phyloP scores from a whole-genome alignment of 805 yeast genomes.

The Saccharomyces cerevisiae region DNA sequence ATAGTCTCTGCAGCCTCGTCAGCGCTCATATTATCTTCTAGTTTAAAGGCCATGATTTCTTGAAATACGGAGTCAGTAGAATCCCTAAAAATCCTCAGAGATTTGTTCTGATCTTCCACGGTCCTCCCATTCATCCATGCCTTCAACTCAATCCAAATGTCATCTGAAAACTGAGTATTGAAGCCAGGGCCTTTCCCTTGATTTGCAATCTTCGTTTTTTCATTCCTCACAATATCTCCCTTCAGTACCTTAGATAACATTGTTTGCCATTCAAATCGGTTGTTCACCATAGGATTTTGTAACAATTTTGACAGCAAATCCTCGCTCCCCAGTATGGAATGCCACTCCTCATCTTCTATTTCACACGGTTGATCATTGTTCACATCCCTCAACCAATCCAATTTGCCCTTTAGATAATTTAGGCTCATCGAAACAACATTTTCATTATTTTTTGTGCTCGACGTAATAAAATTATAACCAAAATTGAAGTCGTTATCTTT shows the following conservation, averaged over 20 bases:
- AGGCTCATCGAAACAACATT: conserved; percentile 23
- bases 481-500: conserved; percentile 29
- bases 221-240: conserved; percentile 86
- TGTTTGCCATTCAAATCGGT: conserved; percentile 88
- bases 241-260: conserved; percentile 82
- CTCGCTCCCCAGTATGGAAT: conserved; percentile 7
- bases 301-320: conserved; percentile 12
- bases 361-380: neutral
- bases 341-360: neutral
- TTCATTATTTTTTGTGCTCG: conserved; percentile 14
- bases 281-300: conserved; percentile 42
- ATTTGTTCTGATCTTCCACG: conserved; percentile 63
- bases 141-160: conserved; percentile 77
- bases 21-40: conserved; percentile 35
- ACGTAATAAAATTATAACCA: conserved; percentile 19
- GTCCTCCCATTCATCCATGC: conserved; percentile 74
- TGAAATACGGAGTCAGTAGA: conserved; percentile 64
- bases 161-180: conserved; percentile 22
- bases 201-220: conserved; percentile 62
- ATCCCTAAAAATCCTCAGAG: conserved; percentile 58
- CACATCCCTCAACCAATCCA: conserved; percentile 34
- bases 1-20: conserved; percentile 45
- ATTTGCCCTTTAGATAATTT: conserved; percentile 17
- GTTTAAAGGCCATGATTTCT: conserved; percentile 53
- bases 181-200: conserved; percentile 28